Base-by-base conservation (phyloP, 1,139 yeast species). In the Pichia sp. region DNA sequence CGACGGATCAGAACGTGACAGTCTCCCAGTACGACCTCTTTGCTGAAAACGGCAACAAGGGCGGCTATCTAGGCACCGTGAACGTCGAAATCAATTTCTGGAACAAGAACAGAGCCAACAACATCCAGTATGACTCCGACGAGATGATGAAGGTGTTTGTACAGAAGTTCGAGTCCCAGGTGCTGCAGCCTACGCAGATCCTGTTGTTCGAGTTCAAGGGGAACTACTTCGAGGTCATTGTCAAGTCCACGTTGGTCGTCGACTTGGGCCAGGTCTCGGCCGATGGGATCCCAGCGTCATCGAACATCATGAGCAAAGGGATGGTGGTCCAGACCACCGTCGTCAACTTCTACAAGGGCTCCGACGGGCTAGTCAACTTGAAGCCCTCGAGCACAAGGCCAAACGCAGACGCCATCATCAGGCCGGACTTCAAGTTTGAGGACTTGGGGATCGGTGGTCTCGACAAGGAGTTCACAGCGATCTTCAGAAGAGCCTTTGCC, bases 391-490 rank as follows among this genome's bases (percentile, higher is more conserved):
- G 80, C 19, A 76, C 78, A 56, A 79, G 87, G 65, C 93, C 96
- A 40, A 81, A 95, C 61, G 83, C 93, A 0, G 89, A 87, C 68
- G 95, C 95, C 11, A 89, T 95, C 65, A 87, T 93, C 60, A 87
- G 92, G 72, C 96, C 98, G 1, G 96, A 93, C 71, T 93, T 93
- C 75, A 89, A 88, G 67, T 88, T 93, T 70, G 97, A 93, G 70
- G 96, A 90, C 67, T 82, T 95, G 82, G 99, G 99, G 19, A 95
- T 93, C 67, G 99, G 99, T 74, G 99, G 99, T 61, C 79, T 93
- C 62, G 99, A 93, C 68, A 82, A 80, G 53, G 97, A 93, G 71
- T 95, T 93, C 68, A 87, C 92, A 56, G 90, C 90, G 58, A 93
- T 93, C 67, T 90, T 93, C 73, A 83, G 99, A 75, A 85, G 99